Evolutionary conservation across 208 protist species (phyloP).

Genomic region (Crithidia expoeki): DNA sequence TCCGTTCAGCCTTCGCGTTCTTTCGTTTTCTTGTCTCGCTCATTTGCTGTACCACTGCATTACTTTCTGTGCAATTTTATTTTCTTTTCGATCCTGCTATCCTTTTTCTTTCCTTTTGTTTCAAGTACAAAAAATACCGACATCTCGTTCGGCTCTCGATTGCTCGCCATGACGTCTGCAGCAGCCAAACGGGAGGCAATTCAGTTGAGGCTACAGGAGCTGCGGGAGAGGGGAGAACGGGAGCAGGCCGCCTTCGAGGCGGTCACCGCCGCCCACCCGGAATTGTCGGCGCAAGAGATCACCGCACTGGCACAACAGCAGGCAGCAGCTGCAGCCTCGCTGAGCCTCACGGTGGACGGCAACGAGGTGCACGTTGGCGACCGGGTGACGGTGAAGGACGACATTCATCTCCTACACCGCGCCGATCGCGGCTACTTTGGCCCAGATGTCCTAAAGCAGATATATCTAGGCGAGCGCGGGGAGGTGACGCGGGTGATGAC

Average conservation of each 20-base stretch:
- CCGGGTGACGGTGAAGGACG: constrained; percentile 62
- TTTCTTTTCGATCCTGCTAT: too few relatives aligned
- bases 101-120: neutral
- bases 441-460: constrained; percentile 69
- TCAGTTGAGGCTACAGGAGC: constrained; percentile 65
- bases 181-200: constrained; percentile 68
- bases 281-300: constrained; percentile 58
- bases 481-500: constrained; percentile 63
- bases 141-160: neutral
- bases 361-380: constrained; percentile 54
- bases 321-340: constrained; percentile 34
- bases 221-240: constrained; percentile 57
- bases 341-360: constrained; percentile 34
- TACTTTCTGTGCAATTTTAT: too few relatives aligned
- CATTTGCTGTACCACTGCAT: too few relatives aligned
- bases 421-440: constrained; percentile 67
- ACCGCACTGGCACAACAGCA: constrained; percentile 48
- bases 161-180: constrained; percentile 12
- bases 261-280: constrained; percentile 36
- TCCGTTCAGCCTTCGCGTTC: neutral
- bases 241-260: constrained; percentile 77
- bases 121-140: neutral
- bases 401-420: constrained; percentile 38
- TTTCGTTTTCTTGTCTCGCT: too few relatives aligned
- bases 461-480: constrained; percentile 83